Percentiles rank a stretch among this genome's conserved stretches.
Evolutionary conservation across 306 rosid genomes (phyloP).

Genomic region (Mimosa pudica): DNA sequence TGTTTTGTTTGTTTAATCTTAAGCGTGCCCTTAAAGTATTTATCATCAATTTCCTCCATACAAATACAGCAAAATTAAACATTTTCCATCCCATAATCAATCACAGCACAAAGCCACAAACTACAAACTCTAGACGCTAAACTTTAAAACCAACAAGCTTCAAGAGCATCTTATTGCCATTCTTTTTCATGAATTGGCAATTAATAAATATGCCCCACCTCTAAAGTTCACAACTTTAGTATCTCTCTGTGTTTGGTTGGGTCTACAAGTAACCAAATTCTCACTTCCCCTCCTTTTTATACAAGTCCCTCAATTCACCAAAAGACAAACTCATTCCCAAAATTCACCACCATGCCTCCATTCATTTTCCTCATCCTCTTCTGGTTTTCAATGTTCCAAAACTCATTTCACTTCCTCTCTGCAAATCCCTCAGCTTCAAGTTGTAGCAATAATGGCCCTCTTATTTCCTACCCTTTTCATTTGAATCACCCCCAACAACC

Average conservation of each 20-base stretch:
- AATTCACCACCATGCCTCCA: constrained; percentile 42
- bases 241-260: not conserved
- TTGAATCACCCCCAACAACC: constrained; percentile 35
- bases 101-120: too few relatives aligned
- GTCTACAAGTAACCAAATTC: not conserved
- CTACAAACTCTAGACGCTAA: too few relatives aligned
- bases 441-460: constrained; percentile 44
- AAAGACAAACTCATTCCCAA: constrained; percentile 3
- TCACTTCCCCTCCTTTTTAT: not conserved
- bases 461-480: constrained; percentile 52
- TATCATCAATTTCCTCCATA: not conserved
- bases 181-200: not conserved
- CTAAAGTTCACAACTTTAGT: not conserved
- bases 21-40: too few relatives aligned
- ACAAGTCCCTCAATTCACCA: not conserved
- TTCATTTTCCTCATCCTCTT: constrained; percentile 49
- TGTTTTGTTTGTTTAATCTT: not conserved
- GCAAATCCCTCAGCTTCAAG: constrained; percentile 28
- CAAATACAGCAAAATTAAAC: too few relatives aligned
- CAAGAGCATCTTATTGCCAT: not conserved
- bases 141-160: not conserved
- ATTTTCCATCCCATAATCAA: too few relatives aligned
- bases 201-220: not conserved
- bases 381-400: constrained; percentile 42
- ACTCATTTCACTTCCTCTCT: constrained; percentile 23